phyloP scores from a whole-genome alignment of 306 rosid genomes.

The Pterocarpus macrocarpus region DNA sequence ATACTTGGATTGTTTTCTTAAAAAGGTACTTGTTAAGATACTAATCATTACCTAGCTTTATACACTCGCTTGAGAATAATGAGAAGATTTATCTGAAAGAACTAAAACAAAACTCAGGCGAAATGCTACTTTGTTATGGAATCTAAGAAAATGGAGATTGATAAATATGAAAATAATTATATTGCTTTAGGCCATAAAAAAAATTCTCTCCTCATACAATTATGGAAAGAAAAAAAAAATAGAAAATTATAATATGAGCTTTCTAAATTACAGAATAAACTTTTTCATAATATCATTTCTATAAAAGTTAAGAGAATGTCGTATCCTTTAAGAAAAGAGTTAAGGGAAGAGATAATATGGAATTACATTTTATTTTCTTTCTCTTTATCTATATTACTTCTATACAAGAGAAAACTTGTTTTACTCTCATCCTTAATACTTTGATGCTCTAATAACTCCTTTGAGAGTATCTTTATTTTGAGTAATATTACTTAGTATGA shows the following conservation, averaged over 20 bases:
- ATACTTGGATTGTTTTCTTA: background rate
- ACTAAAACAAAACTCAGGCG: background rate
- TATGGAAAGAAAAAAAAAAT: background rate
- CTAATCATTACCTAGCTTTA: constrained; percentile 1
- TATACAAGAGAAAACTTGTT: background rate
- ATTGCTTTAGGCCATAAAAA: constrained; percentile 6
- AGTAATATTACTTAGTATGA: background rate
- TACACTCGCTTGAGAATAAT: constrained; percentile 5
- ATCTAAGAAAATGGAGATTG: constrained; percentile 15
- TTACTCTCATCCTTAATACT: background rate
- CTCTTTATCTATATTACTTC: background rate
- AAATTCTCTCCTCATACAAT: background rate
- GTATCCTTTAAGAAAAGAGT: background rate
- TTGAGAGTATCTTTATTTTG: background rate
- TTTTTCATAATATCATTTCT: background rate
- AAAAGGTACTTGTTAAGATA: constrained; percentile 11
- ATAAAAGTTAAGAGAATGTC: background rate
- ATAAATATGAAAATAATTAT: background rate
- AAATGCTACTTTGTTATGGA: background rate
- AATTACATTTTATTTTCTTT: background rate
- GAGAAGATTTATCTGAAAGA: constrained; percentile 2
- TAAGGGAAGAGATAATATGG: background rate
- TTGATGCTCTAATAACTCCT: background rate
- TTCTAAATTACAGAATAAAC: background rate
- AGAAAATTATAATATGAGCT: background rate